phyloP scores from a whole-genome alignment of 129 eudicot genomes.

The Glebionis coronaria region DNA sequence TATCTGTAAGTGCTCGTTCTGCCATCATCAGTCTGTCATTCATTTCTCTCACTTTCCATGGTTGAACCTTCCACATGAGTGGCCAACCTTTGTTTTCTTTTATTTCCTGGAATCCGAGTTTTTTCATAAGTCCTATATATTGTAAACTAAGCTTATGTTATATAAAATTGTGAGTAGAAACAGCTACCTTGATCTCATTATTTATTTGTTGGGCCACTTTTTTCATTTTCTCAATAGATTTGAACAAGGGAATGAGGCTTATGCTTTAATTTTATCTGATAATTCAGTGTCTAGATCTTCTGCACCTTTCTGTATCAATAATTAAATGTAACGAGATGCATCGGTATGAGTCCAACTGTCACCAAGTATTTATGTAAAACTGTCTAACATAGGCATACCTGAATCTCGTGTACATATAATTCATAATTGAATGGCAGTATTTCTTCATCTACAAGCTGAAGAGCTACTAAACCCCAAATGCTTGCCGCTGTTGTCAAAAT shows the following conservation, averaged over 20 bases:
- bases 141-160: slow-evolving; percentile 7
- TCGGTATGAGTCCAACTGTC: background rate
- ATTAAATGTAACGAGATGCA: slow-evolving; percentile 6
- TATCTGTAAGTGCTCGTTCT: too few relatives aligned
- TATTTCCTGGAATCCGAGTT: slow-evolving; percentile 35
- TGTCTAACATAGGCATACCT: slow-evolving; percentile 40
- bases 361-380: slow-evolving; percentile 8
- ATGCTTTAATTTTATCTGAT: slow-evolving; percentile 34
- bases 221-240: slow-evolving; percentile 55
- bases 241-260: slow-evolving; percentile 59
- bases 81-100: slow-evolving; percentile 47
- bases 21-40: too few relatives aligned
- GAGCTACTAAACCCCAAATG: slow-evolving; percentile 87
- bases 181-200: slow-evolving; percentile 52
- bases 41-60: too few relatives aligned
- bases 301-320: slow-evolving; percentile 54
- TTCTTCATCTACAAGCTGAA: slow-evolving; percentile 75
- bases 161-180: background rate
- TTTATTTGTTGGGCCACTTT: slow-evolving; percentile 49
- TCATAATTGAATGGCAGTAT: slow-evolving; percentile 67
- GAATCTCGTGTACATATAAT: slow-evolving; percentile 61
- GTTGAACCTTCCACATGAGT: slow-evolving; percentile 35
- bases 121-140: slow-evolving; percentile 1
- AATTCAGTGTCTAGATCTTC: slow-evolving; percentile 46
- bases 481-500: slow-evolving; percentile 57